Base-by-base conservation (phyloP, 305 asterid species). In the Fraxinus latifolia region DNA sequence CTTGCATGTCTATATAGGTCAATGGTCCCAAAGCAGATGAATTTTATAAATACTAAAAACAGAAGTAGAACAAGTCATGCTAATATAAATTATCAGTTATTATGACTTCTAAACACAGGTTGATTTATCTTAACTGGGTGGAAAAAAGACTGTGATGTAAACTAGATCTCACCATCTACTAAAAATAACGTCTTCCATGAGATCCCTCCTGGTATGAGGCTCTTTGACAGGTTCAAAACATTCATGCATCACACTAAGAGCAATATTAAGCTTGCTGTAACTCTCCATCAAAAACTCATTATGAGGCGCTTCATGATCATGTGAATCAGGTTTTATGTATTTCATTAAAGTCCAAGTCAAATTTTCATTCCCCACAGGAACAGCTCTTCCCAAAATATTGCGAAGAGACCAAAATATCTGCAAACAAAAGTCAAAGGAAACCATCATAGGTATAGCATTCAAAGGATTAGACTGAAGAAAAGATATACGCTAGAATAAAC, bases 171-270 rank as follows among this genome's bases (percentile, higher is more conserved):
- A 95, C 98, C 98, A 34, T 90, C 91, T 87, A 87, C 88, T 89
- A 53, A 92, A 96, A 74, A 95, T 90, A 67, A 95, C 90, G 86
- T 92, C 97, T 87, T 92, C 93, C 68, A 90, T 89, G 50, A 92
- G 88, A 89, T 92, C 97, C 84, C 94, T 86, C 60, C 83, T 82
- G 39, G 94, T 91, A 77, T 87, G 85, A 81, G 84, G 90, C 87
- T 93, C 98, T 82, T 87, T 85, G 76, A 90, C 89, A 7, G 98
- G 93, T 75, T 91, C 92, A 73, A 96, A 96, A 83, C 97, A 93
- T 86, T 93, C 97, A 53, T 93, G 98, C 93, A 96, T 92, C 84
- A 95, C 96, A 73, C 81, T 37, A 37, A 96, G 91, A 78, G 99
- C 98, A 77, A 89, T 87, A 76, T 85, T 90, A 42, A 96, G 95